Evolutionary conservation across 1,139 yeast genomes (phyloP).

Genomic region (Diutina scorzettiae): DNA sequence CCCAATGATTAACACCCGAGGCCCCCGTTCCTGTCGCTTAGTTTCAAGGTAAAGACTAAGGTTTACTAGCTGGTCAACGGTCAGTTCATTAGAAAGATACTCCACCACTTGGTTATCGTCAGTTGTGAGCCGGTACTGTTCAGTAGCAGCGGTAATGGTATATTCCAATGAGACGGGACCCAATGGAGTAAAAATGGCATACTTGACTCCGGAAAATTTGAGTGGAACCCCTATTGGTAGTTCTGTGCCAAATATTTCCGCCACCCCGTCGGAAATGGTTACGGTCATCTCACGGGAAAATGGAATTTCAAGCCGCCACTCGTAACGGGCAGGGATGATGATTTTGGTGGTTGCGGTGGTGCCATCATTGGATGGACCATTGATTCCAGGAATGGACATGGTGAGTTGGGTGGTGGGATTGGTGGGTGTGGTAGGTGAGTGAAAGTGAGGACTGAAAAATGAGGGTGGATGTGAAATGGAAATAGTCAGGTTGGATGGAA

Average conservation of each 20-base stretch:
- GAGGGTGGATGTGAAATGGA: too few relatives aligned
- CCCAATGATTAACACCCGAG: slow-evolving; percentile 68
- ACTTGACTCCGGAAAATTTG: slow-evolving; percentile 45
- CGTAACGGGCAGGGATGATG: slow-evolving; percentile 36
- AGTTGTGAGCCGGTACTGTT: slow-evolving; percentile 23
- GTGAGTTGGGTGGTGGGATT: too few relatives aligned
- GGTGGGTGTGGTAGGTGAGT: too few relatives aligned
- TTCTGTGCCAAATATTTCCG: slow-evolving; percentile 90
- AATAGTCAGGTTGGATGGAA: too few relatives aligned
- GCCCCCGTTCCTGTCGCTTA: slow-evolving; percentile 41
- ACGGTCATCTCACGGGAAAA: slow-evolving; percentile 44
- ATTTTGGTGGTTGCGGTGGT: neutral
- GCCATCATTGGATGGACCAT: neutral
- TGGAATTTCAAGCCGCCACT: slow-evolving; percentile 80
- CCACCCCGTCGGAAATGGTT: slow-evolving; percentile 54
- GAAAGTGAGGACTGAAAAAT: too few relatives aligned
- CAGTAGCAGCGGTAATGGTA: slow-evolving; percentile 35
- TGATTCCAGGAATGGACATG: slow-evolving; percentile 2
- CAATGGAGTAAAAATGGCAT: slow-evolving; percentile 48
- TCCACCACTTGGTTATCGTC: slow-evolving; percentile 32
- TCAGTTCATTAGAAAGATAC: slow-evolving; percentile 60
- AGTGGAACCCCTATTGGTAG: slow-evolving; percentile 62
- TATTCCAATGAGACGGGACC: slow-evolving; percentile 41
- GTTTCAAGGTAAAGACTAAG: slow-evolving; percentile 70
- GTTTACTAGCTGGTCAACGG: slow-evolving; percentile 51